phyloP scores from a whole-genome alignment of 257 asterid genomes.

The Jacaranda mimosifolia region DNA sequence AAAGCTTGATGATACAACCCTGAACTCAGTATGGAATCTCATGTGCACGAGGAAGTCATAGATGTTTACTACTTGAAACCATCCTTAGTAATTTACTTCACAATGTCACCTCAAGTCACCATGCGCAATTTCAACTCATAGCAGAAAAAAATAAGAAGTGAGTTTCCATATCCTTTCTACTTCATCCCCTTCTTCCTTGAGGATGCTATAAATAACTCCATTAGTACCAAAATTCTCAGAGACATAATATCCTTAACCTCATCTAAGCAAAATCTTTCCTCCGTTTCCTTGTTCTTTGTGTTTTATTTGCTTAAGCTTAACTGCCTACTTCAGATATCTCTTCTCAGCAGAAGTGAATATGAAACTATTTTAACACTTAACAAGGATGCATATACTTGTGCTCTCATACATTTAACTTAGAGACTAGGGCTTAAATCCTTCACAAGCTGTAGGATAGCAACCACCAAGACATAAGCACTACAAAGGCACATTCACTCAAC shows the following conservation, averaged over 20 bases:
- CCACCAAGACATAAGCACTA: neutral
- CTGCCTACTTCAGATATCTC: neutral
- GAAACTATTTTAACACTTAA: neutral
- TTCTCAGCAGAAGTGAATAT: neutral
- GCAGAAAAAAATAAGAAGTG: neutral
- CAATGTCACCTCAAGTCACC: neutral
- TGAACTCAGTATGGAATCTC: too few relatives aligned
- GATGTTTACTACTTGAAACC: too few relatives aligned
- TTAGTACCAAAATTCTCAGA: neutral
- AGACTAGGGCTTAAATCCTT: neutral
- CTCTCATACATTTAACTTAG: neutral
- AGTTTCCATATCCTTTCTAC: neutral
- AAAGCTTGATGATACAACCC: too few relatives aligned
- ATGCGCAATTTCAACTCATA: neutral
- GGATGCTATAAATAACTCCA: neutral
- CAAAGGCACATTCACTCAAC: neutral
- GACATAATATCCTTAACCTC: neutral
- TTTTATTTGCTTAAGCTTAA: neutral
- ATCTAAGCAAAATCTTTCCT: neutral
- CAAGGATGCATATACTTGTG: neutral
- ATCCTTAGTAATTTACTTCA: neutral
- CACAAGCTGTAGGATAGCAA: neutral
- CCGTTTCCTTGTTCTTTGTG: neutral
- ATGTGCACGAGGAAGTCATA: too few relatives aligned
- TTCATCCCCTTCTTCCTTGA: neutral